A percentile compares a stretch with the other conserved stretches of the same genome.
These are phyloP conservation scores for Cercospora brassicicola DNA, from an alignment of 2,329 filamentous ascomycete genomes.

Conservation along the genomic window DNA sequence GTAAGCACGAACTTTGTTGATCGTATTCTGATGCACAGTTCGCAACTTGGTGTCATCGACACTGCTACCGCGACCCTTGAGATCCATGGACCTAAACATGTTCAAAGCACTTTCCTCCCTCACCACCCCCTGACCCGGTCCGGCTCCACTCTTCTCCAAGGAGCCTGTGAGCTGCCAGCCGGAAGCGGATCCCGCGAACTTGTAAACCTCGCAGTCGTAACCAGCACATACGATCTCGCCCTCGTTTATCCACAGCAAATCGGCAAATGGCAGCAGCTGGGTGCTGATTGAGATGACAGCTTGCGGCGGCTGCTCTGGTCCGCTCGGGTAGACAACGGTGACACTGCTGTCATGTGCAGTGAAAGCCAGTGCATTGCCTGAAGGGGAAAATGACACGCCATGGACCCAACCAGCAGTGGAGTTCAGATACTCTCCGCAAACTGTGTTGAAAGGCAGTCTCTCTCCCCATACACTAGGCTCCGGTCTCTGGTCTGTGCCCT, in stretches of 20 bases:
- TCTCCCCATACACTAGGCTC: slow-evolving; percentile 92
- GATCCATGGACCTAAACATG: slow-evolving; percentile 98
- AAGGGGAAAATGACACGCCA: slow-evolving; percentile 87
- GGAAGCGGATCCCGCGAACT: slow-evolving; percentile 72
- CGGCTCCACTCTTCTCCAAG: slow-evolving; percentile 63
- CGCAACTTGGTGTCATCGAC: slow-evolving; percentile 92
- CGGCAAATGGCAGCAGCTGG: slow-evolving; percentile 87
- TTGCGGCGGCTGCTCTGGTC: slow-evolving; percentile 81
- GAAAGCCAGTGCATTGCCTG: slow-evolving; percentile 89
- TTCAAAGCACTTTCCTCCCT: slow-evolving; percentile 92
- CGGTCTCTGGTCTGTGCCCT: slow-evolving; percentile 83
- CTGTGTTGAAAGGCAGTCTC: slow-evolving; percentile 93
- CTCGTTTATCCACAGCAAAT: slow-evolving; percentile 87
- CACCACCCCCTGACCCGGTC: slow-evolving; percentile 41
- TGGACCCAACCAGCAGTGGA: slow-evolving; percentile 97
- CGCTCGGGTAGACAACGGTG: slow-evolving; percentile 92
- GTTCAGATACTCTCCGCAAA: slow-evolving; percentile 94
- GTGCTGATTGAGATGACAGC: slow-evolving; percentile 90
- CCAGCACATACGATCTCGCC: slow-evolving; percentile 93
- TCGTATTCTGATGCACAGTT: slow-evolving; percentile 95
- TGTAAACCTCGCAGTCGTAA: slow-evolving; percentile 84
- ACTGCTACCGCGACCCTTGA: slow-evolving; percentile 75
- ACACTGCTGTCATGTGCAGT: slow-evolving; percentile 94
- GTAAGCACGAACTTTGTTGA: slow-evolving; percentile 78
- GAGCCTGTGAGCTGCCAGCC: slow-evolving; percentile 85